Conservation (phyloP, 768 basidiomycete species). For the Lactifluus subvellereus region DNA sequence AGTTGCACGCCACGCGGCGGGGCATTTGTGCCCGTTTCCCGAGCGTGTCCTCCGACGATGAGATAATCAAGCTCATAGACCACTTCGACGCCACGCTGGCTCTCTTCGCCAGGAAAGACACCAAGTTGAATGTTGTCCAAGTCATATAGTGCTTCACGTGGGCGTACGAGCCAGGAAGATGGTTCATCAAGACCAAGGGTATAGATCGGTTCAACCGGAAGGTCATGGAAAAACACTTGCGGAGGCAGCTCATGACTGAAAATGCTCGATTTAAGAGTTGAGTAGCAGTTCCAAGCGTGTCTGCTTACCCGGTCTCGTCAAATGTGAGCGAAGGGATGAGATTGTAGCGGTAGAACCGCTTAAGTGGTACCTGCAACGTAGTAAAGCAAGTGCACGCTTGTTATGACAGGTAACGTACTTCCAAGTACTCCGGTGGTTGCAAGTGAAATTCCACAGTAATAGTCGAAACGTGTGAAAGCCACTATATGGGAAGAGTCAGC, state of each 20-base stretch:
- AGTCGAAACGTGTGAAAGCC: constrained; percentile 58
- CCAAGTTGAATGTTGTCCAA: constrained; percentile 91
- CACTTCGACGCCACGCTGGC: constrained; percentile 53
- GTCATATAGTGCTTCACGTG: constrained; percentile 82
- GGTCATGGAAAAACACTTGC: constrained; percentile 55
- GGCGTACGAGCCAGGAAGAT: constrained; percentile 88
- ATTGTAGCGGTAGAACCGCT: constrained; percentile 86
- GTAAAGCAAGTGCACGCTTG: neutral
- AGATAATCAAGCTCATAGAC: constrained; percentile 87
- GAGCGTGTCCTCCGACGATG: constrained; percentile 90
- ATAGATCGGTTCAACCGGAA: constrained; percentile 85
- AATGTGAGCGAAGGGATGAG: constrained; percentile 53
- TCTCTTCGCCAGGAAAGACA: constrained; percentile 52
- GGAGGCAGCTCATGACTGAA: constrained; percentile 54
- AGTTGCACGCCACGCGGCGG: constrained; percentile 91
- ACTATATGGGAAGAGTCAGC: constrained; percentile 37
- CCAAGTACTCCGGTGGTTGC: constrained; percentile 59
- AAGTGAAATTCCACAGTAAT: constrained; percentile 72
- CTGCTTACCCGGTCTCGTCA: constrained; percentile 61
- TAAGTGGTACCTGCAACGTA: constrained; percentile 66
- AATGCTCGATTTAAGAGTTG: neutral
- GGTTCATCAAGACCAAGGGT: constrained; percentile 93
- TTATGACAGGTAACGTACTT: constrained; percentile 45
- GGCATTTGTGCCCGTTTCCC: constrained; percentile 55
- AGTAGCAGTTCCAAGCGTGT: neutral